Evolutionary conservation across 2,329 filamentous ascomycete species (phyloP).

Genomic region (Cercospora citrullina): DNA sequence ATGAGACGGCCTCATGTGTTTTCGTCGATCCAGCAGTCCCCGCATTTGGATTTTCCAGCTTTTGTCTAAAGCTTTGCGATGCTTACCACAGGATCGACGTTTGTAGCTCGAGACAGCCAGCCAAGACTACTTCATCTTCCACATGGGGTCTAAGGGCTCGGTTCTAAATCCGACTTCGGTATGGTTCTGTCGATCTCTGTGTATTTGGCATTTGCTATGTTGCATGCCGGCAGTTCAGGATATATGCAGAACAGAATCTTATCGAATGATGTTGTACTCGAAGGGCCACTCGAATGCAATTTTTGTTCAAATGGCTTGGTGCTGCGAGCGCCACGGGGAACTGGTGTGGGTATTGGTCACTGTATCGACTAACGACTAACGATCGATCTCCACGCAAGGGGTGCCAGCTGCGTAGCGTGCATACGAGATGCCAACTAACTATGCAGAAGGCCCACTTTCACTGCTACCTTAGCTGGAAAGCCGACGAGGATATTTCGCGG

Average conservation of each 20-base stretch:
- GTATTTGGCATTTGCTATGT: neutral
- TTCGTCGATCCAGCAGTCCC: neutral
- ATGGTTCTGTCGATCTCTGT: neutral
- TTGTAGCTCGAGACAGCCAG: neutral
- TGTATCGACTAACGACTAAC: too few species aligned
- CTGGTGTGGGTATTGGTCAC: too few species aligned
- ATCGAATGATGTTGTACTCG: neutral
- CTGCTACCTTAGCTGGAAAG: too few species aligned
- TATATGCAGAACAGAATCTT: neutral
- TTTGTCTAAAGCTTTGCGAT: neutral
- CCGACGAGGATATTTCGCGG: too few species aligned
- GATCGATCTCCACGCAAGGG: too few species aligned
- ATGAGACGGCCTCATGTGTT: neutral
- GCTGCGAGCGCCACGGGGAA: too few species aligned
- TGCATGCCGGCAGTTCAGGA: neutral
- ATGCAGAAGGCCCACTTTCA: too few species aligned
- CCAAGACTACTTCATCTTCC: neutral
- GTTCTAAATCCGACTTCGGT: neutral
- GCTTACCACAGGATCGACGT: neutral
- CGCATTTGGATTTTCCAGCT: neutral
- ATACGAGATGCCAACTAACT: too few species aligned
- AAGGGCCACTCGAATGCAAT: too few species aligned
- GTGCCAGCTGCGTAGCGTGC: too few species aligned
- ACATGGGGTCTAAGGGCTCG: neutral
- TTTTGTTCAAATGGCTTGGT: too few species aligned